Evolutionary conservation across 306 rosid genomes (phyloP).

Genomic region (Prunus davidiana): DNA sequence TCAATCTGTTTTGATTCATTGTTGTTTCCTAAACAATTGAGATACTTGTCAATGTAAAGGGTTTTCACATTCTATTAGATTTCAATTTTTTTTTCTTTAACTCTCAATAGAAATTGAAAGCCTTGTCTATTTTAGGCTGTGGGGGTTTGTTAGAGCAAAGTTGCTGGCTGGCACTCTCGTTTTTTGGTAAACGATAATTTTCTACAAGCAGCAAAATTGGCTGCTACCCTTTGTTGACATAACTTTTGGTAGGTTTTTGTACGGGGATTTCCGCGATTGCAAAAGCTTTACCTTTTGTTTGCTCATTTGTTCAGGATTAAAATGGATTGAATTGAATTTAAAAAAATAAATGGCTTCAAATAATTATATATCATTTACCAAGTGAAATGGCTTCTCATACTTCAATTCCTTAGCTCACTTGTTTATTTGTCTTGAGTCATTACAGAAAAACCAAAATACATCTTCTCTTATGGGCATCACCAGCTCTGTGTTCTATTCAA

Average conservation of each 20-base stretch:
- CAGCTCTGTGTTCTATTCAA: no score
- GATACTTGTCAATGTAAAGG: conserved; percentile 33
- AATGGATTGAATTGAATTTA: not conserved
- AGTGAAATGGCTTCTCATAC: not conserved
- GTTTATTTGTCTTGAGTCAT: not conserved
- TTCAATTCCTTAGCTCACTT: not conserved
- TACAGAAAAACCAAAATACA: not conserved
- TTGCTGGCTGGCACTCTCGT: conserved; percentile 33
- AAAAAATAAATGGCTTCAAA: not conserved
- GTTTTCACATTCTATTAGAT: conserved; percentile 15
- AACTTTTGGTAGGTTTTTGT: not conserved
- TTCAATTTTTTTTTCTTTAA: conserved; percentile 3
- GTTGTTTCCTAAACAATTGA: conserved; percentile 7
- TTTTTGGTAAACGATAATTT: conserved; percentile 14
- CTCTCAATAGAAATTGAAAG: conserved; percentile 25
- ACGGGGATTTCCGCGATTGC: conserved; percentile 10
- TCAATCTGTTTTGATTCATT: conserved; percentile 20
- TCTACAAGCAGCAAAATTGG: conserved; percentile 7
- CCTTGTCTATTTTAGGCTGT: conserved; percentile 28
- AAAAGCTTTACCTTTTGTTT: not conserved
- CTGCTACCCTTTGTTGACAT: conserved; percentile 2
- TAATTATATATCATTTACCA: not conserved
- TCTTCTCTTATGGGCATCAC: not conserved
- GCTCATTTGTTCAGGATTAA: not conserved
- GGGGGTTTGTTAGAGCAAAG: conserved; percentile 26